A percentile compares a stretch with the other conserved stretches of the same genome.
phyloP scores from a whole-genome alignment of 2,329 filamentous ascomycete species.

The Septoria petroselini region DNA sequence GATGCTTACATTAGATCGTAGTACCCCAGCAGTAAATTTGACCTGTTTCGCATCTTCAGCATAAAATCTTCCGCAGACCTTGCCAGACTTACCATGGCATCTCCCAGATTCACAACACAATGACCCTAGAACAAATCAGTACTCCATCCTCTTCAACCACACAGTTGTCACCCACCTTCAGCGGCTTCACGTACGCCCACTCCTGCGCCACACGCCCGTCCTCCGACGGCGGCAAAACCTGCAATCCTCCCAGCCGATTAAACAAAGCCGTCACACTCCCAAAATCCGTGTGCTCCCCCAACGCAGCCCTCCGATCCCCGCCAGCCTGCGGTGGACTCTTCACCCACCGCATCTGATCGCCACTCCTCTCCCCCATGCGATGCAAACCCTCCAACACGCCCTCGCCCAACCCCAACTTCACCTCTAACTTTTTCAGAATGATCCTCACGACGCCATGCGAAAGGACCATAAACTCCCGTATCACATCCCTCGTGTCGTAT shows the following conservation, averaged over 20 bases:
- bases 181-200: constrained; percentile 55
- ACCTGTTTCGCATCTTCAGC: not conserved
- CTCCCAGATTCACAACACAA: constrained; percentile 50
- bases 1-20: not conserved
- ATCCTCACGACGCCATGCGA: constrained; percentile 48
- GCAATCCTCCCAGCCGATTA: constrained; percentile 55
- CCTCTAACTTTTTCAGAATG: constrained; percentile 47
- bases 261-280: constrained; percentile 56
- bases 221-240: constrained; percentile 47
- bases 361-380: constrained; percentile 42
- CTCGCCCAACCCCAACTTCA: constrained; percentile 43
- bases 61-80: constrained; percentile 35
- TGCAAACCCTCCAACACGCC: constrained; percentile 49
- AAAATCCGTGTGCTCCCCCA: constrained; percentile 58
- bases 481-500: constrained; percentile 38
- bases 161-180: constrained; percentile 29
- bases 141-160: too few relatives aligned
- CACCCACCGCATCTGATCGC: constrained; percentile 56
- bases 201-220: constrained; percentile 23
- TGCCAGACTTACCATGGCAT: constrained; percentile 40
- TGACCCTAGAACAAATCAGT: constrained; percentile 37
- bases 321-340: constrained; percentile 48
- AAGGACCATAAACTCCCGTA: constrained; percentile 46
- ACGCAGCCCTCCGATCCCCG: constrained; percentile 42
- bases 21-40: not conserved